Percentiles rank a stretch among this genome's conserved stretches.
Evolutionary conservation across 2,329 filamentous ascomycete genomes (phyloP).

Genomic region (Botrytis hyacinthi): DNA sequence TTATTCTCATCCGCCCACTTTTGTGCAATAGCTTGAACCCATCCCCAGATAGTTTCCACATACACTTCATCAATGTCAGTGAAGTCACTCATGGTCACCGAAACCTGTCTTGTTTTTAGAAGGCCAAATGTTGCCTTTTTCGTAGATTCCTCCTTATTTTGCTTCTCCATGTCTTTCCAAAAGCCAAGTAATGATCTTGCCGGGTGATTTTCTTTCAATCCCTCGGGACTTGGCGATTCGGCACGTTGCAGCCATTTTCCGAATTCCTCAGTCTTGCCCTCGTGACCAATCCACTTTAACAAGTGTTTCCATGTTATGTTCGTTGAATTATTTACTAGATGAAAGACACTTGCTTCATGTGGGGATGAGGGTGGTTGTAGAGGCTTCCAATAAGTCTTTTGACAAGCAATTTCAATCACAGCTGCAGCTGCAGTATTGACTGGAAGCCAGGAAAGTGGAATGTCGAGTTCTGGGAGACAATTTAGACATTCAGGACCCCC

Average conservation of each 20-base stretch:
- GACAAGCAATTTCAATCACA: slow-evolving; percentile 42
- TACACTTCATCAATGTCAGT: neutral
- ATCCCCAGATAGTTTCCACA: neutral
- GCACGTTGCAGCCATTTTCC: neutral
- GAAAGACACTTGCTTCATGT: slow-evolving; percentile 4
- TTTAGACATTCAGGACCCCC: slow-evolving; percentile 37
- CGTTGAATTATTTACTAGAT: slow-evolving; percentile 6
- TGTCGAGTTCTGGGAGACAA: slow-evolving; percentile 43
- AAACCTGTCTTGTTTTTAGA: slow-evolving; percentile 4
- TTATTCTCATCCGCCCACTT: neutral
- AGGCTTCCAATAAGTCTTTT: neutral
- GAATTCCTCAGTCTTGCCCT: neutral
- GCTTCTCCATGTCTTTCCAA: neutral
- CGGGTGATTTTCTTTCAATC: neutral
- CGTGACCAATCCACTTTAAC: slow-evolving; percentile 6
- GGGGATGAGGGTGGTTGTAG: neutral
- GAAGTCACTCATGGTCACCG: neutral
- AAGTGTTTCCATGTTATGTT: neutral
- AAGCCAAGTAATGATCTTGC: slow-evolving; percentile 10
- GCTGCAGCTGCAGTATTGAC: slow-evolving; percentile 46
- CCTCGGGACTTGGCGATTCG: neutral
- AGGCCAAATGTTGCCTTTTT: neutral
- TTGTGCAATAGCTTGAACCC: neutral
- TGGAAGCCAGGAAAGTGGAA: slow-evolving; percentile 44
- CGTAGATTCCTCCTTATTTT: neutral